Conservation (phyloP, 2,329 filamentous ascomycete genomes). For the Aureobasidium mangrovei region DNA sequence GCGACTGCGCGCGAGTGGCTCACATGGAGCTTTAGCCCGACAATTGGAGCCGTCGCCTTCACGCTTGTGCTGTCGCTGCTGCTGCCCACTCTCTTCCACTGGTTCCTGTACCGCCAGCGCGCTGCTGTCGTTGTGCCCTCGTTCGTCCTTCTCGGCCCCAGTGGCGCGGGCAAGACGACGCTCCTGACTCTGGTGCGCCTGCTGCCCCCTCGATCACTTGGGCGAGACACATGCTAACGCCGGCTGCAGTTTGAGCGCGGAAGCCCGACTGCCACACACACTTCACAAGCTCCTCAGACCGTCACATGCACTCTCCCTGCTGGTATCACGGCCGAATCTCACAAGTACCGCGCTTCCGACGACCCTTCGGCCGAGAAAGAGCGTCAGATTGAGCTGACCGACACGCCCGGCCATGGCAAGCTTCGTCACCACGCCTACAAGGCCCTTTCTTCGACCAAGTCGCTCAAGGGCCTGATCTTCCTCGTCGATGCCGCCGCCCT, state of each 20-base stretch:
- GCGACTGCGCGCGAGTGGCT: slow-evolving; percentile 28
- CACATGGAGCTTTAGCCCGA: slow-evolving; percentile 39
- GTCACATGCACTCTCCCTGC: slow-evolving; percentile 49
- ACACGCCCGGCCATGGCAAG: slow-evolving; percentile 95
- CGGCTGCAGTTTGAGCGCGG: slow-evolving; percentile 45
- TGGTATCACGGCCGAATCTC: slow-evolving; percentile 44
- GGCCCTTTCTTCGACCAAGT: slow-evolving; percentile 38
- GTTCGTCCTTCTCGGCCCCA: slow-evolving; percentile 73
- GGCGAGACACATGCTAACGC: background rate
- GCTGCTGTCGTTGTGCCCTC: slow-evolving; percentile 62
- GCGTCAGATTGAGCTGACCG: slow-evolving; percentile 66
- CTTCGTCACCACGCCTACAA: slow-evolving; percentile 63
- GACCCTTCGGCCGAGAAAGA: slow-evolving; percentile 51
- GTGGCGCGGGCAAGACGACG: slow-evolving; percentile 77
- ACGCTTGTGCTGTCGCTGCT: slow-evolving; percentile 62
- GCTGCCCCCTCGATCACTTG: background rate
- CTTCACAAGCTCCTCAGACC: slow-evolving; percentile 51
- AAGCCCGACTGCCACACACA: slow-evolving; percentile 48
- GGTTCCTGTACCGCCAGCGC: slow-evolving; percentile 58
- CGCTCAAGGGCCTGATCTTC: slow-evolving; percentile 69
- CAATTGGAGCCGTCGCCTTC: slow-evolving; percentile 48
- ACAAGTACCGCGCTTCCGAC: slow-evolving; percentile 56
- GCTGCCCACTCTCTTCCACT: slow-evolving; percentile 69
- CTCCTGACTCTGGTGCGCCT: slow-evolving; percentile 63
- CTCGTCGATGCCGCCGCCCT: slow-evolving; percentile 63